Evolutionary conservation across 192 early-diverging fungal species (phyloP).

Genomic region (Rhizoclosmatium globosum): DNA sequence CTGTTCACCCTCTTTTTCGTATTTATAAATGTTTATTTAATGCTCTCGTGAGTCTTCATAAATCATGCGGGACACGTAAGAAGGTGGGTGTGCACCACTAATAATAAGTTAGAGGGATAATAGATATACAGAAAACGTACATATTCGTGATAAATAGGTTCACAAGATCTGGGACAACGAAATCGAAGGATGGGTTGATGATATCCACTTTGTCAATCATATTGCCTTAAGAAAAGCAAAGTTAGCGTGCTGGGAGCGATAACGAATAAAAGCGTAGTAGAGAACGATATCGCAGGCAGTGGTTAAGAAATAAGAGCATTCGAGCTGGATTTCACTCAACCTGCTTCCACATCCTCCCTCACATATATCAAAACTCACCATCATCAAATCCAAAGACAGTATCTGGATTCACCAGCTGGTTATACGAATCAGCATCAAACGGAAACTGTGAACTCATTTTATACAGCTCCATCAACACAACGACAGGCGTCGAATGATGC

Average conservation of each 20-base stretch:
- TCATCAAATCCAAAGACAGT: conserved; percentile 82
- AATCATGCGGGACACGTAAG: conserved; percentile 82
- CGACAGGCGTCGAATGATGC: conserved; percentile 90
- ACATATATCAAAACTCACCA: conserved; percentile 45
- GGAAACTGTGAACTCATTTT: conserved; percentile 89
- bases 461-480: conserved; percentile 90
- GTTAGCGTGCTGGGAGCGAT: neutral
- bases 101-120: neutral
- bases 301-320: too few relatives aligned
- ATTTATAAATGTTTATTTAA: neutral
- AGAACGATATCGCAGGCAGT: neutral
- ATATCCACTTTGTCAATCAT: conserved; percentile 82
- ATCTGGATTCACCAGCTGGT: conserved; percentile 80
- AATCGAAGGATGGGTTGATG: conserved; percentile 91
- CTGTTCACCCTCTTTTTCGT: neutral
- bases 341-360: neutral
- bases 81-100: conserved; percentile 78
- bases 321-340: too few relatives aligned
- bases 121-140: conserved; percentile 56
- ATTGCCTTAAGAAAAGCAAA: conserved; percentile 54
- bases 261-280: neutral
- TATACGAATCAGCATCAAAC: conserved; percentile 87
- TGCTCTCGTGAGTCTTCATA: conserved; percentile 49
- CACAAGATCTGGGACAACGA: conserved; percentile 90
- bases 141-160: conserved; percentile 90